A percentile compares a stretch with the other conserved stretches of the same genome.
phyloP scores from a whole-genome alignment of 371 early-diverging fungal species.

The Parasitella parasitica region DNA sequence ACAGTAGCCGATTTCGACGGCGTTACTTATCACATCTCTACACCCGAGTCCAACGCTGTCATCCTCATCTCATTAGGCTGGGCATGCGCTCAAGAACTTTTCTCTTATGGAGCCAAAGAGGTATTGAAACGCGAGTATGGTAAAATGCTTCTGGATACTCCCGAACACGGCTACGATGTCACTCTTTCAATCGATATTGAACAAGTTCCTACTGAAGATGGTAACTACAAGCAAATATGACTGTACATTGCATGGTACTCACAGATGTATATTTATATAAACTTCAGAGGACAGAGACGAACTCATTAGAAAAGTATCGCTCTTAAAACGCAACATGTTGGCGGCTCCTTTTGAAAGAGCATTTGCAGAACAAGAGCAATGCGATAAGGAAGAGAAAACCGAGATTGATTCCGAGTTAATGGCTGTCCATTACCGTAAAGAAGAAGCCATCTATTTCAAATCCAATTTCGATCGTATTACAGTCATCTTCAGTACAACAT shows the following conservation, averaged over 20 bases:
- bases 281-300: conserved; percentile 55
- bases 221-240: conserved; percentile 36
- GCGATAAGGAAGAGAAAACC: conserved; percentile 64
- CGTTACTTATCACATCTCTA: conserved; percentile 83
- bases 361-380: conserved; percentile 80
- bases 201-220: conserved; percentile 68
- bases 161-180: conserved; percentile 83
- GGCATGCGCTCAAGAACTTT: conserved; percentile 80
- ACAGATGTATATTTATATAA: too few relatives aligned
- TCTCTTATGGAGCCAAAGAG: conserved; percentile 76
- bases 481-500: conserved; percentile 93
- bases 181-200: conserved; percentile 82
- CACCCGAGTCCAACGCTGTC: conserved; percentile 71
- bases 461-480: conserved; percentile 93
- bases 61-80: conserved; percentile 80
- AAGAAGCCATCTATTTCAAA: conserved; percentile 91
- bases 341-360: conserved; percentile 94
- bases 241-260: too few relatives aligned
- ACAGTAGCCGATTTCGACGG: conserved; percentile 95
- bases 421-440: conserved; percentile 90
- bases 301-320: conserved; percentile 76
- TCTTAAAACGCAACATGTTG: conserved; percentile 90
- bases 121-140: conserved; percentile 85
- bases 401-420: conserved; percentile 69
- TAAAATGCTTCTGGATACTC: conserved; percentile 54